Percentiles rank a stretch among this genome's conserved stretches.
phyloP scores from a whole-genome alignment of 2,329 filamentous ascomycete species.

The Clonostachys byssicola region DNA sequence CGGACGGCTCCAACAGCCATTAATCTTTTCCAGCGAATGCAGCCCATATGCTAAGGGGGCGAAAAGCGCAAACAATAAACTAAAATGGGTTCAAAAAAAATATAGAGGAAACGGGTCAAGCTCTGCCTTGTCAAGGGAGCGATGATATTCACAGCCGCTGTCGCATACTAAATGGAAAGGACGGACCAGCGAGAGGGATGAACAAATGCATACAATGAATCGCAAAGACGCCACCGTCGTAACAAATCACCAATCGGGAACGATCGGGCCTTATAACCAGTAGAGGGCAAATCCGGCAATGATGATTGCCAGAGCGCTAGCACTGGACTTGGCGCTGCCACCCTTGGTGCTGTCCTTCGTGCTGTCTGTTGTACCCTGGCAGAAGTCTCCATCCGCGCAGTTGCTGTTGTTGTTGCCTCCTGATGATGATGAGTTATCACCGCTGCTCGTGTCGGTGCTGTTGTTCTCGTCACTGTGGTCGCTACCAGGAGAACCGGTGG shows the following conservation, averaged over 20 bases:
- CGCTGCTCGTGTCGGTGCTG: constrained; percentile 14
- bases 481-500: constrained; percentile 12
- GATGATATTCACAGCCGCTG: not conserved
- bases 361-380: constrained; percentile 27
- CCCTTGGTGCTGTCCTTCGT: constrained; percentile 23
- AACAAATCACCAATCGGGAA: not conserved
- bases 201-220: not conserved
- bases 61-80: no score
- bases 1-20: no score
- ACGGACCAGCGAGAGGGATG: not conserved
- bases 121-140: no score
- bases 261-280: constrained; percentile 16
- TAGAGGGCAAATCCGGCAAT: constrained; percentile 26
- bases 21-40: no score
- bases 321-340: constrained; percentile 20
- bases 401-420: constrained; percentile 8
- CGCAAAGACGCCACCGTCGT: not conserved
- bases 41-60: no score
- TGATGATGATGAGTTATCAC: constrained; percentile 2
- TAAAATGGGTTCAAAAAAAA: no score
- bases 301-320: constrained; percentile 29
- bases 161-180: not conserved
- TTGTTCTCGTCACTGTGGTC: constrained; percentile 13
- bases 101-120: no score
- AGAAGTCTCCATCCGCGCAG: constrained; percentile 32